Percentiles rank a stretch among this genome's conserved stretches.
Conservation (phyloP, 352 stramenopile genomes). For the Globisporangium cystogenes region DNA sequence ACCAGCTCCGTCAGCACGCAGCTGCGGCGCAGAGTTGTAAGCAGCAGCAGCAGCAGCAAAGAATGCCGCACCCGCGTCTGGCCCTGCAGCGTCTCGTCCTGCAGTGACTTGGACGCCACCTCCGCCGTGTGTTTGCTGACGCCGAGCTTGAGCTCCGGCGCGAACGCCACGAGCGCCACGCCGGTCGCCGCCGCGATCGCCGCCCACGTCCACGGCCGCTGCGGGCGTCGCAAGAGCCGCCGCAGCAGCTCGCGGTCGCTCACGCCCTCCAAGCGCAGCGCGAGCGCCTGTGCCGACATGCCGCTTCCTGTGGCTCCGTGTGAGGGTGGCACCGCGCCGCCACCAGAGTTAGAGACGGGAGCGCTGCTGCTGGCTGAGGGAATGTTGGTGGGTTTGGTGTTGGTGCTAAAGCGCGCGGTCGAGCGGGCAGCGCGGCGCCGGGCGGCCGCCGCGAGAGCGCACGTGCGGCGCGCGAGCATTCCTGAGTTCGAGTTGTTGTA, state of each 20-base stretch:
- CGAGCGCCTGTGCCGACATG: background rate
- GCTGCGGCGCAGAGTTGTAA: no score
- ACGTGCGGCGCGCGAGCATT: constrained; percentile 11
- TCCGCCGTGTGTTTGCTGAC: constrained; percentile 82
- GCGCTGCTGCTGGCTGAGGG: background rate
- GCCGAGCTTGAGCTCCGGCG: constrained; percentile 66
- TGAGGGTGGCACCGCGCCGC: background rate
- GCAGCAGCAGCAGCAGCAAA: no score
- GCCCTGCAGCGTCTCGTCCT: constrained; percentile 75
- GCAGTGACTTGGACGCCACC: constrained; percentile 72
- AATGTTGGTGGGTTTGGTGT: background rate
- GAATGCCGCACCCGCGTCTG: constrained; percentile 41
- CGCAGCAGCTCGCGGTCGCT: constrained; percentile 38
- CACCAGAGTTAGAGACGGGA: no score
- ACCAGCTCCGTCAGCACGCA: constrained; percentile 1
- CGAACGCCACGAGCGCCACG: constrained; percentile 65
- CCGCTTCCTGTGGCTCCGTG: background rate
- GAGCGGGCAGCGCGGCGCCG: background rate
- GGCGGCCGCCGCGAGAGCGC: constrained; percentile 7
- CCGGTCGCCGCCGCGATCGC: constrained; percentile 27
- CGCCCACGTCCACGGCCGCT: constrained; percentile 57
- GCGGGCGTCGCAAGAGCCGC: constrained; percentile 32
- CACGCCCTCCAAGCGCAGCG: constrained; percentile 16
- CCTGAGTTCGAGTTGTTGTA: no score
- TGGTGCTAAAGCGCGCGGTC: background rate